Evolutionary conservation across 805 yeast species (phyloP).

Genomic region (Debaryomyces tyrocola): DNA sequence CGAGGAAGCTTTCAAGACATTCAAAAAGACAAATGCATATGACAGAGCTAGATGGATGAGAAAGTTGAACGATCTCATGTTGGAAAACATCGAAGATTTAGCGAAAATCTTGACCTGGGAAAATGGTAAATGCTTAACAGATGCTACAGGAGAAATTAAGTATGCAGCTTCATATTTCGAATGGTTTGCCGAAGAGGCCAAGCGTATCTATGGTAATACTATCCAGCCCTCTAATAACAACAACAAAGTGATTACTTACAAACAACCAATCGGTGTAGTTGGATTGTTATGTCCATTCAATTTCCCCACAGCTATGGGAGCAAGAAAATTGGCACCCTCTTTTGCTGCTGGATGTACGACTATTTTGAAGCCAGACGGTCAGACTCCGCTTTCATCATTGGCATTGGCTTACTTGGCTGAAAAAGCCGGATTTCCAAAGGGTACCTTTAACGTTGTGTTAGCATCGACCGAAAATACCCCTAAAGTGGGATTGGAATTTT

Average conservation of each 20-base stretch:
- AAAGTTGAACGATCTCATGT: conserved; percentile 50
- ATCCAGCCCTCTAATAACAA: conserved; percentile 53
- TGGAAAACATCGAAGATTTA: conserved; percentile 56
- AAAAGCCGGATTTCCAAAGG: conserved; percentile 62
- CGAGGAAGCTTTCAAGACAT: conserved; percentile 44
- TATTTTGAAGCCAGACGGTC: conserved; percentile 60
- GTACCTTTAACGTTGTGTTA: conserved; percentile 53
- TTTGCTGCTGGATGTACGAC: conserved; percentile 66
- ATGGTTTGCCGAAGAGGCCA: conserved; percentile 55
- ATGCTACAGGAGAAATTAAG: conserved; percentile 55
- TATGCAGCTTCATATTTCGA: conserved; percentile 55
- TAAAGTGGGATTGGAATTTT: conserved; percentile 50
- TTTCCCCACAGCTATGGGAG: conserved; percentile 67
- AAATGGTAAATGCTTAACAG: conserved; percentile 58
- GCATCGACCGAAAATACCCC: conserved; percentile 51
- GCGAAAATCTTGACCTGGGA: conserved; percentile 59
- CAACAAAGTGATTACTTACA: conserved; percentile 52
- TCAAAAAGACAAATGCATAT: conserved; percentile 47
- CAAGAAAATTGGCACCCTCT: conserved; percentile 65
- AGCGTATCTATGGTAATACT: conserved; percentile 54
- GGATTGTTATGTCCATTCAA: conserved; percentile 68
- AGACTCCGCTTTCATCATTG: conserved; percentile 60
- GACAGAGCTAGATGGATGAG: conserved; percentile 53
- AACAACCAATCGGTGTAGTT: conserved; percentile 64
- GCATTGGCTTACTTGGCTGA: conserved; percentile 56